Evolutionary conservation across 768 basidiomycete species (phyloP).

Genomic region (Tricholoma saponaceum): DNA sequence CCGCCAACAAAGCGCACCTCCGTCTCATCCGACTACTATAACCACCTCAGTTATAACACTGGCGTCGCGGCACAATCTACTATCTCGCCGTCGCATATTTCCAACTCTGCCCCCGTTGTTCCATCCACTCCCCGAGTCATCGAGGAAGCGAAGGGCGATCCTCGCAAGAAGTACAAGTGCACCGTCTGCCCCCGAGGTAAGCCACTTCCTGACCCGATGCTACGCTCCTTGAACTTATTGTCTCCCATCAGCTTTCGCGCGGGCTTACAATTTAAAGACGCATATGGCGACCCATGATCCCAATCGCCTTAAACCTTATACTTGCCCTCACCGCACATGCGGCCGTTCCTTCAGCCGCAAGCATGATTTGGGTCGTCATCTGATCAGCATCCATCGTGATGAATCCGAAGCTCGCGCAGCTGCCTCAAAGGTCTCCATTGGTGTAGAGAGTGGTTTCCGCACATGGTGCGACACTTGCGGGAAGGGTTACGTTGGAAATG

Average conservation of each 20-base stretch:
- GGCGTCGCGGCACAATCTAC: slow-evolving; percentile 36
- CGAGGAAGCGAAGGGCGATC: slow-evolving; percentile 55
- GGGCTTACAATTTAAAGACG: slow-evolving; percentile 93
- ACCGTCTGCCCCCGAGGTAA: slow-evolving; percentile 68
- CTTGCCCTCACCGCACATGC: slow-evolving; percentile 82
- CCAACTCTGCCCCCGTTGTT: slow-evolving; percentile 43
- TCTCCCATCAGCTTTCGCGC: slow-evolving; percentile 67
- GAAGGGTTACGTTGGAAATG: slow-evolving; percentile 57
- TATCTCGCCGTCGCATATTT: slow-evolving; percentile 55
- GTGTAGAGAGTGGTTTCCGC: slow-evolving; percentile 60
- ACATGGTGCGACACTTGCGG: slow-evolving; percentile 76
- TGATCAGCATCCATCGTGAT: slow-evolving; percentile 80
- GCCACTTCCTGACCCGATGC: slow-evolving; percentile 4
- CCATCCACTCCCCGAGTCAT: slow-evolving; percentile 41
- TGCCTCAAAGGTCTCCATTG: slow-evolving; percentile 49
- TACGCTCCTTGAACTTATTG: slow-evolving; percentile 7
- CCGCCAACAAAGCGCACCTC: slow-evolving; percentile 43
- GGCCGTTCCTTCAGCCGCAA: slow-evolving; percentile 91
- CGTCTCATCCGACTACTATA: slow-evolving; percentile 43
- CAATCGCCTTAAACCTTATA: slow-evolving; percentile 82
- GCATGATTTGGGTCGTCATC: slow-evolving; percentile 89
- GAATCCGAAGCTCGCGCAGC: slow-evolving; percentile 44
- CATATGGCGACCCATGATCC: slow-evolving; percentile 96
- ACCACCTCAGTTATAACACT: slow-evolving; percentile 46
- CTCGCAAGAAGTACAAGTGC: slow-evolving; percentile 79